Evolutionary conservation across 1,139 yeast species (phyloP).

Genomic region (Candida anutae): DNA sequence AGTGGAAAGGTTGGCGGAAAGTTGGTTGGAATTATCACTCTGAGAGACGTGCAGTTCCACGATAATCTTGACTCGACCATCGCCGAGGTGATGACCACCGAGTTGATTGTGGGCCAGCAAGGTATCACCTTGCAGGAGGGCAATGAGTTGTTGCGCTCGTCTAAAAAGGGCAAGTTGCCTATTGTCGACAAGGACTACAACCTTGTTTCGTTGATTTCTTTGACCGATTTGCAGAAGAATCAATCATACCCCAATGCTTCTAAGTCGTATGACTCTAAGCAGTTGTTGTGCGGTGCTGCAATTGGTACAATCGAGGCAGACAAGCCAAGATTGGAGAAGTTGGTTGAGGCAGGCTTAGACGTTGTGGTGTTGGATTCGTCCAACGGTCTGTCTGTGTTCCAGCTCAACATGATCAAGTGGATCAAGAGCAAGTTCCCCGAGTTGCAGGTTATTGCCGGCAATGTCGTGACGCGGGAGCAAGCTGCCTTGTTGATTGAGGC

Average conservation of each 20-base stretch:
- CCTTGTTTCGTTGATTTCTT: slow-evolving; percentile 80
- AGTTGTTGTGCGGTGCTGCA: slow-evolving; percentile 97
- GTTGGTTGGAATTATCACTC: slow-evolving; percentile 88
- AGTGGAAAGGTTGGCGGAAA: slow-evolving; percentile 83
- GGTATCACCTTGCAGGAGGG: slow-evolving; percentile 83
- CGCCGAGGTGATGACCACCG: slow-evolving; percentile 82
- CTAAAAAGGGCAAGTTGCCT: slow-evolving; percentile 97
- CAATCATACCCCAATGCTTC: slow-evolving; percentile 91
- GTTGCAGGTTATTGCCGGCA: slow-evolving; percentile 91
- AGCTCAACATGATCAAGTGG: slow-evolving; percentile 87
- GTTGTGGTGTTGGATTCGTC: slow-evolving; percentile 94
- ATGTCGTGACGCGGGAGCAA: slow-evolving; percentile 98
- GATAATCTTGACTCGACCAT: slow-evolving; percentile 60
- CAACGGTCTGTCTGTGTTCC: slow-evolving; percentile 95
- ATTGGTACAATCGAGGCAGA: slow-evolving; percentile 92
- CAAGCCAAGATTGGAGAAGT: slow-evolving; percentile 70
- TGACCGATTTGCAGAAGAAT: slow-evolving; percentile 96
- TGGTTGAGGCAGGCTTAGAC: slow-evolving; percentile 95
- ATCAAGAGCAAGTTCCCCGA: slow-evolving; percentile 74
- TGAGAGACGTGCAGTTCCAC: slow-evolving; percentile 95
- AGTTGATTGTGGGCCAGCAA: slow-evolving; percentile 72
- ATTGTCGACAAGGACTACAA: slow-evolving; percentile 73
- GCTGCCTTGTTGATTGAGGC: slow-evolving; percentile 93
- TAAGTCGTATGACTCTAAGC: slow-evolving; percentile 87
- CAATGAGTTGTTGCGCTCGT: slow-evolving; percentile 79